A percentile compares a stretch with the other conserved stretches of the same genome.
Evolutionary conservation across 2,329 filamentous ascomycete species (phyloP).

Genomic region (Boeremia exigua): DNA sequence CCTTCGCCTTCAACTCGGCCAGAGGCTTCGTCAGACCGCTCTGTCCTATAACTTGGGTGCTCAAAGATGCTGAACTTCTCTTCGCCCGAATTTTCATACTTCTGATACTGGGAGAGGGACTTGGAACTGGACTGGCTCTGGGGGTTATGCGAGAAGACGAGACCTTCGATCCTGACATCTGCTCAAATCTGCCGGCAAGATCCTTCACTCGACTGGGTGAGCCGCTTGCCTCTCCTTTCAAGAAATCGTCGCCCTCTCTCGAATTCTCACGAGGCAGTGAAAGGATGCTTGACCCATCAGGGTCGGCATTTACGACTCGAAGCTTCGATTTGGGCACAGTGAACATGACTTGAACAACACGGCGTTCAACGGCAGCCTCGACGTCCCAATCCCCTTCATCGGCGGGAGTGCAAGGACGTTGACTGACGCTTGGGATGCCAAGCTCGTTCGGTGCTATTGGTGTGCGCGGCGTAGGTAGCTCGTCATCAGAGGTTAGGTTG

Average conservation of each 20-base stretch:
- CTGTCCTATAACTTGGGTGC: conserved; percentile 5
- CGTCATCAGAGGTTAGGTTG: conserved; percentile 34
- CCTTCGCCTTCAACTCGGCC: conserved; percentile 6
- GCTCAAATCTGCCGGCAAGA: conserved; percentile 40
- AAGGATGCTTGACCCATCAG: conserved; percentile 37
- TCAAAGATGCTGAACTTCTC: conserved; percentile 22
- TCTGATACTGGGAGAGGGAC: conserved; percentile 8
- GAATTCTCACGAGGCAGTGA: conserved; percentile 31
- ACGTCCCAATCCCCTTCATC: conserved; percentile 59
- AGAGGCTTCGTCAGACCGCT: conserved; percentile 2
- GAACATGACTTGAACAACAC: conserved; percentile 73
- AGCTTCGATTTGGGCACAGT: conserved; percentile 87
- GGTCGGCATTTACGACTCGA: conserved; percentile 77
- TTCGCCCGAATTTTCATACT: conserved; percentile 33
- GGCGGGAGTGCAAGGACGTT: conserved; percentile 38
- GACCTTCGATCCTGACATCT: conserved; percentile 18
- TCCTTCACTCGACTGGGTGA: conserved; percentile 37
- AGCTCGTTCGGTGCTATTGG: conserved; percentile 35
- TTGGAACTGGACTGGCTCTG: conserved; percentile 14
- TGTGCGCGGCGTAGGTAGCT: conserved; percentile 35
- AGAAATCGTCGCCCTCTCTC: conserved; percentile 14
- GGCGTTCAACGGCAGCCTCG: conserved; percentile 53
- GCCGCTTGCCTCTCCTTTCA: background rate
- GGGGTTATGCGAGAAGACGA: conserved; percentile 6
- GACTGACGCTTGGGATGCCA: conserved; percentile 19